These are phyloP conservation scores for Lactarius sp. DNA, from an alignment of 768 basidiomycete species.

Conservation along the genomic window DNA sequence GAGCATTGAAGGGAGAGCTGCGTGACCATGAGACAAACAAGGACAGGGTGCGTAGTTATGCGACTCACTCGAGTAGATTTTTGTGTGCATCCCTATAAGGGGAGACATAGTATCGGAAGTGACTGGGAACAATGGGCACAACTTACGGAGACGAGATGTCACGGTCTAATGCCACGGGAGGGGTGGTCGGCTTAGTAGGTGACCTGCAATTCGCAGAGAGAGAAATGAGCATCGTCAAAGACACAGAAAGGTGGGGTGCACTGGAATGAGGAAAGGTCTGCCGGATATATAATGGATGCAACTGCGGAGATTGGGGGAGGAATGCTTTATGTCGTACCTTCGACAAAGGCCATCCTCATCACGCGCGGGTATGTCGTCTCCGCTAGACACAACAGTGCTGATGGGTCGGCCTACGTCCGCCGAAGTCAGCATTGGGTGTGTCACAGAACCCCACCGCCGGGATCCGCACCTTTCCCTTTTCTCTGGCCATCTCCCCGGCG, in stretches of 20 bases:
- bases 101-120: background rate
- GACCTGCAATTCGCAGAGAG: background rate
- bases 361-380: background rate
- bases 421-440: background rate
- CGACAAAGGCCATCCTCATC: background rate
- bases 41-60: background rate
- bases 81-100: background rate
- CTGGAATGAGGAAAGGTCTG: background rate
- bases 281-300: background rate
- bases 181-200: background rate
- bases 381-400: background rate
- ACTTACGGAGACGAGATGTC: slow-evolving; percentile 11
- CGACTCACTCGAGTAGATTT: slow-evolving; percentile 5
- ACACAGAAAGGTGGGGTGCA: background rate
- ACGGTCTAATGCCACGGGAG: background rate
- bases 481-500: background rate
- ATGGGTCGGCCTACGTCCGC: background rate
- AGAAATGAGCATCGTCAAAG: background rate
- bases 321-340: slow-evolving; percentile 5
- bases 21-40: background rate
- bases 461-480: background rate
- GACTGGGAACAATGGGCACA: background rate
- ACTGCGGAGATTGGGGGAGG: background rate
- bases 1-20: background rate
- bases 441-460: background rate